Evolutionary conservation across 768 basidiomycete genomes (phyloP), one percentile per base, ranked within the genome.

Genomic region (Leccinum truebloodii): DNA sequence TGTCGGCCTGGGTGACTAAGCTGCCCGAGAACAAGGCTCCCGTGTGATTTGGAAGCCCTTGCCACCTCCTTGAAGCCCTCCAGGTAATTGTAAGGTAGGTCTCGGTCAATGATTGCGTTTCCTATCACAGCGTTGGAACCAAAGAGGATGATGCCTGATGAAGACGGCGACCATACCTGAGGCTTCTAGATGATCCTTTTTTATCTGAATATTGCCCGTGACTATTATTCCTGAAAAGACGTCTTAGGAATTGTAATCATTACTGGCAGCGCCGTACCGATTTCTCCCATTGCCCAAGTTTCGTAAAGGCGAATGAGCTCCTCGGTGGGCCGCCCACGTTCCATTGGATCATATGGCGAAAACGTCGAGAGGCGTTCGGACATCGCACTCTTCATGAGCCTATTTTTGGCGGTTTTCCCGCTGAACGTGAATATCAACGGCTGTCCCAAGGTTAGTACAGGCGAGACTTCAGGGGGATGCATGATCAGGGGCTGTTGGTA

Each of bases 351-450:
- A 30, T 60, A 62, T 16, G 69, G 48, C 1, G 74, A 76, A 51
- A 76, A 74, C 1, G 75, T 75, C 4, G 73, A 73, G 46, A 74
- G 68, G 13, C 75, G 71, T 51, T 74, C 73, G 6, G 73, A 76
- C 73, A 74, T 76, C 1, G 73, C 73, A 55, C 73, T 73, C 61
- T 74, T 74, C 69, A 74, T 63, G 54, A 74, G 30, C 55, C 59
- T 75, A 58, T 76, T 76, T 63, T 63, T 75, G 1, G 72, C 64
- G 1, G 35, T 64, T 59, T 67, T 72, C 13, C 67, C 65, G 52
- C 73, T 76, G 57, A 74, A 74, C 3, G 73, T 65, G 51, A 74
- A 73, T 1, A 60, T 67, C 13, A 74, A 50, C 1, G 67, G 59
- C 46, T 75, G 71, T 3, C 58, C 64, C 57, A 74, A 62, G 10